phyloP scores from a whole-genome alignment of 495 filamentous ascomycete genomes.

The Cercophora sp. region DNA sequence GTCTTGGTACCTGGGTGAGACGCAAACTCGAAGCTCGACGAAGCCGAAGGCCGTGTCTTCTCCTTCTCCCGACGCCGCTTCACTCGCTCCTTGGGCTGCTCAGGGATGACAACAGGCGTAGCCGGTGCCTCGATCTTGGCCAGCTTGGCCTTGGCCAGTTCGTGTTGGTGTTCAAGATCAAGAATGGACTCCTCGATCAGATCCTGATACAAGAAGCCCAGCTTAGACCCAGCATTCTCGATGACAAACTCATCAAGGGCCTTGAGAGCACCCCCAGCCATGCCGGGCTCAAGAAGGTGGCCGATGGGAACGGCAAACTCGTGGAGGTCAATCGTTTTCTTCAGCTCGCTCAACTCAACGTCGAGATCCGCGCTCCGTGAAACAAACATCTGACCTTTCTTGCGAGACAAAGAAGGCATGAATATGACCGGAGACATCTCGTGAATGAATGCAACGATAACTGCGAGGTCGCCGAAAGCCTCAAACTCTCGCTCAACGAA shows the following conservation, averaged over 20 bases:
- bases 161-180: conserved; percentile 17
- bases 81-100: conserved; percentile 13
- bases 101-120: not conserved
- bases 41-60: conserved; percentile 33
- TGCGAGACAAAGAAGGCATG: conserved; percentile 24
- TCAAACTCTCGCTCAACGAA: conserved; percentile 22
- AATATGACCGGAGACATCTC: conserved; percentile 19
- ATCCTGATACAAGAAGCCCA: conserved; percentile 25
- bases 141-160: conserved; percentile 17
- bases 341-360: conserved; percentile 26
- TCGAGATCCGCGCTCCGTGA: conserved; percentile 21
- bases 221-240: not conserved
- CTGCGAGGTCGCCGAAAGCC: conserved; percentile 23
- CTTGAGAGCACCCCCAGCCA: conserved; percentile 29
- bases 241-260: conserved; percentile 21
- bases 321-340: conserved; percentile 27
- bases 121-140: conserved; percentile 5
- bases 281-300: conserved; percentile 33
- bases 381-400: conserved; percentile 32
- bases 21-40: conserved; percentile 27
- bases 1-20: not conserved
- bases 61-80: conserved; percentile 30
- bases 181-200: conserved; percentile 28
- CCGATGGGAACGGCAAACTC: conserved; percentile 32
- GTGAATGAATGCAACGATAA: conserved; percentile 27